Evolutionary conservation across 805 yeast genomes (phyloP), one percentile per base, ranked within the genome.

Genomic region (Ascoidea tarda): DNA sequence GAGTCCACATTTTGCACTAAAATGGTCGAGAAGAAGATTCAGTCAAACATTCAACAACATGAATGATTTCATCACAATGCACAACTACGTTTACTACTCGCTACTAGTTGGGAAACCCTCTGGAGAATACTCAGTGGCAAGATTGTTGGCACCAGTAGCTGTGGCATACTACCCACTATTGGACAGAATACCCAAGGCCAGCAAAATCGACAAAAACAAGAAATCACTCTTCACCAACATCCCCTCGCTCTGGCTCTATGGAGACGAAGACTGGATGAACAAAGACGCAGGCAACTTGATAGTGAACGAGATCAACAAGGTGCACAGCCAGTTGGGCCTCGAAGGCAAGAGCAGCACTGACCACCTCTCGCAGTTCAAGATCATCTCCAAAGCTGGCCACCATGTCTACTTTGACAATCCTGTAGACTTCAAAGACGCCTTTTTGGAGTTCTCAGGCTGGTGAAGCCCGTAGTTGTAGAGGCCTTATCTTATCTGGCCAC

Each of bases 371-470:
- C 63, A 62, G 32, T 73, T 75, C 6, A 55, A 64, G 28, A 66
- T 69, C 49, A 69, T 86, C n/a, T 72, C 72, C 6, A 70, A 79
- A 56, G 73, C 85, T 5, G 95, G 95, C 1, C 95, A 86, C 64
- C 95, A 86, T 62, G 60, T 86, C n/a, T 86, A 85, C 61, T 69
- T 86, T 55, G 95, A 86, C 63, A 84, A 84, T 60, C 68, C 71
- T 49, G 55, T 61, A 6, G 70, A 59, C 33, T 86, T 86, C 60
- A 81, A 84, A 60, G 58, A 66, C 16, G 51, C 42, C n/a, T 44
- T 55, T 5, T 33, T 48, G 10, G 46, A 48, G 12, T 51, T 50
- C 46, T 33, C 53, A 16, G 28, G 28, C 28, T 21, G 28, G 28
- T 21, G 28, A 21, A 3, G 3, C 28, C 28, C 3, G 28, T 21